Evolutionary conservation across 2,329 filamentous ascomycete genomes (phyloP), one percentile per base, ranked within the genome.

Genomic region (Pseudopyricularia javanii): DNA sequence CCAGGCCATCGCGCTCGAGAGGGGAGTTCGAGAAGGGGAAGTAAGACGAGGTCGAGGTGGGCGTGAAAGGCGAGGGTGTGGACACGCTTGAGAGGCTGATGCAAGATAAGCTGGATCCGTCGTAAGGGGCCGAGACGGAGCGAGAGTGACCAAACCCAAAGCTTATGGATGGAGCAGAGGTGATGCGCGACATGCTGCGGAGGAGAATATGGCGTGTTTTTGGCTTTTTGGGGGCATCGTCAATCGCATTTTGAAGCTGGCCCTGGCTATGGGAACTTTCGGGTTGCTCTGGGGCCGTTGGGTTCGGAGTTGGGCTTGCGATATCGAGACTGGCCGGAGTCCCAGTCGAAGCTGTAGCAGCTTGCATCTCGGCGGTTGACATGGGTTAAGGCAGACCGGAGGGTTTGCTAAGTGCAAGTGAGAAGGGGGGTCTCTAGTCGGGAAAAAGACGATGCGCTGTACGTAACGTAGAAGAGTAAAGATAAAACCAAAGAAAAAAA

Each of bases 161-260:
- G 40, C 78, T 74, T 50, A 95, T 70, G 15, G 86, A 87, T 1
- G 86, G 83, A 7, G 85, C 88, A 0, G 89, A 95, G 11, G 87
- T 84, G 62, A 94, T 91, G 54, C 88, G 83, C 56, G 91, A 85
- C 49, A 95, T 75, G 32, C 83, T 81, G 57, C 83, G 82, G 17
- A 94, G 72, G 33, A 95, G 68, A 55, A 83, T 80, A 60, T 83
- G 80, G 48, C 86, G 80, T 52, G 81, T 78, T 54, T 79, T 72
- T 3, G 43, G 26, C 24, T 52, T 52, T 17, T 47, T 52, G 11
- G 50, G 32, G 8, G 32, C 34, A 11, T 33, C 48, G 17, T 35
- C 48, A 22, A 50, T 50, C 9, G 32, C 48, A 15, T 33, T 12
- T n/a, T 14, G 17, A 9, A 34, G 48, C 48, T 50, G 17, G 14